These are phyloP conservation scores for Paraurostyla sp. DNA, from an alignment of 73 alveolate genomes.

Conservation along the genomic window DNA sequence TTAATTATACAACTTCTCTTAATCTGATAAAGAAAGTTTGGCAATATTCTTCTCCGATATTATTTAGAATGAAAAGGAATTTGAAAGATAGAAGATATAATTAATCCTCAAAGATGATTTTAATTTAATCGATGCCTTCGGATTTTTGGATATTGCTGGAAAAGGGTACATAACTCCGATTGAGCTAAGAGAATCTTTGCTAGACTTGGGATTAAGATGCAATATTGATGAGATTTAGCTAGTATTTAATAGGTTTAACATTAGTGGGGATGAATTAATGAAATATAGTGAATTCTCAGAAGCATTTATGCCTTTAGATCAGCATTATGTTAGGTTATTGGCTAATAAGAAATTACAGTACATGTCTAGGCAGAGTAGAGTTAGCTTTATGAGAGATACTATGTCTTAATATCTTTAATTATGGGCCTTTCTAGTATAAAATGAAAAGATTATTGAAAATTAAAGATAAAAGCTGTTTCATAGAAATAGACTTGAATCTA, in stretches of 20 bases:
- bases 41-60: not conserved
- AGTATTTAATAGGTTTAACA: constrained; percentile 53
- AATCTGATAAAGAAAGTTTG: not conserved
- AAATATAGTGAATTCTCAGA: constrained; percentile 67
- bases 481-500: constrained; percentile 30
- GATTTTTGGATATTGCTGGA: constrained; percentile 81
- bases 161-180: constrained; percentile 75
- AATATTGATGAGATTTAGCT: constrained; percentile 62
- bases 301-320: constrained; percentile 53
- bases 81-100: constrained; percentile 79
- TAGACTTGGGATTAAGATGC: constrained; percentile 27
- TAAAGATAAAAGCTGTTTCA: constrained; percentile 21
- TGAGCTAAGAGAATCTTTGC: constrained; percentile 77
- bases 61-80: constrained; percentile 37
- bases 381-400: constrained; percentile 38
- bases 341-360: not conserved
- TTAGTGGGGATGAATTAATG: constrained; percentile 55
- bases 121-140: constrained; percentile 89
- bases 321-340: not conserved
- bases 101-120: constrained; percentile 80
- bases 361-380: not conserved
- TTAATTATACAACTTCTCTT: too few relatives aligned
- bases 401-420: not conserved
- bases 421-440: not conserved
- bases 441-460: constrained; percentile 32